These are phyloP conservation scores for Penicillium sp. DNA, from an alignment of 2,329 filamentous ascomycete species.

Conservation along the genomic window DNA sequence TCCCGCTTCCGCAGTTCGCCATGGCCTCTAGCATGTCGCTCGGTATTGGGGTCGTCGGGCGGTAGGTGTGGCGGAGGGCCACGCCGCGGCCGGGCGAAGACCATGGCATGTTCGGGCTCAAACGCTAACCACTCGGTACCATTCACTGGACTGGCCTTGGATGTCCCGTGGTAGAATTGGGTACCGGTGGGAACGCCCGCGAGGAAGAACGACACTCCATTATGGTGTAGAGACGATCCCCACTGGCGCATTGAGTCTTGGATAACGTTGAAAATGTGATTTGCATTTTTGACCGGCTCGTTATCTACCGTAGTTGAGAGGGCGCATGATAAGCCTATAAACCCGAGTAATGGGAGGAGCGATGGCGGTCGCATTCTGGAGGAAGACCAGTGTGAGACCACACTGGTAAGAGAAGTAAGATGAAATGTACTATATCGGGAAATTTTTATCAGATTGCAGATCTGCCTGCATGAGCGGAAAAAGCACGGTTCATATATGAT, in stretches of 20 bases:
- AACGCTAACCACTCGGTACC: constrained; percentile 71
- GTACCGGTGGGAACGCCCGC: constrained; percentile 63
- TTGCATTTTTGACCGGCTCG: constrained; percentile 47
- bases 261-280: constrained; percentile 69
- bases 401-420: not conserved
- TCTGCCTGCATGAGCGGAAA: not conserved
- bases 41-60: not conserved
- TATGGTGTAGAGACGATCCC: constrained; percentile 70
- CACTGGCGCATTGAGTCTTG: constrained; percentile 72
- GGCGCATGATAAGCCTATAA: constrained; percentile 7
- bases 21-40: not conserved
- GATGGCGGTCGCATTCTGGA: constrained; percentile 11
- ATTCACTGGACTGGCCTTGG: constrained; percentile 44
- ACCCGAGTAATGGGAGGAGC: constrained; percentile 7
- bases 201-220: constrained; percentile 70
- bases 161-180: constrained; percentile 65
- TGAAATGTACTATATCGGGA: not conserved
- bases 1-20: not conserved
- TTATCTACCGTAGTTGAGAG: not conserved
- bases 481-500: not conserved
- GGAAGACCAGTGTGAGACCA: not conserved
- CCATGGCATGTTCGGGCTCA: constrained; percentile 69
- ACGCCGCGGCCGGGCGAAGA: constrained; percentile 52
- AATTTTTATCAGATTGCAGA: not conserved
- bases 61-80: constrained; percentile 8